A percentile compares a stretch with the other conserved stretches of the same genome.
phyloP scores from a whole-genome alignment of 1,284 basidiomycete genomes.

The Mycena citricolor region DNA sequence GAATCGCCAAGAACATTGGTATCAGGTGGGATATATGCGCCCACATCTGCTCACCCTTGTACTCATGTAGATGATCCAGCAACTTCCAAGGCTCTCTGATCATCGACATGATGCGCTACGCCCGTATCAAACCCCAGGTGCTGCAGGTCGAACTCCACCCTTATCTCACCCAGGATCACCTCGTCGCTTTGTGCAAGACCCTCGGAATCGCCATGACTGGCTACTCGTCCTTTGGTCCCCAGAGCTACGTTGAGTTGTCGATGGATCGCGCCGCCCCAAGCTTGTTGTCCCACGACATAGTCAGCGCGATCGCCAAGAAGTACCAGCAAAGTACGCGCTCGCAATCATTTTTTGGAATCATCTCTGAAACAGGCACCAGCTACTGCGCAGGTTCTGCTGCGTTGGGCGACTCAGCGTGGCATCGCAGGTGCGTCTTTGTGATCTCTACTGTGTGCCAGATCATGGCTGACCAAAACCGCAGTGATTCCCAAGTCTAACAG shows the following conservation, averaged over 20 bases:
- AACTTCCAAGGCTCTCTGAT: slow-evolving; percentile 66
- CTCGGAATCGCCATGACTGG: slow-evolving; percentile 72
- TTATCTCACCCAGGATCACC: slow-evolving; percentile 67
- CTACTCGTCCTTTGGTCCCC: slow-evolving; percentile 51
- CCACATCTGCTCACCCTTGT: not conserved
- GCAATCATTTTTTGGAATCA: not conserved
- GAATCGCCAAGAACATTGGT: slow-evolving; percentile 74
- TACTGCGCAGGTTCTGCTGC: slow-evolving; percentile 65
- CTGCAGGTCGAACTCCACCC: slow-evolving; percentile 81
- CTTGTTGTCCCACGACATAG: slow-evolving; percentile 52
- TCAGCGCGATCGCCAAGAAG: slow-evolving; percentile 49
- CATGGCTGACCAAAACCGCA: slow-evolving; percentile 26
- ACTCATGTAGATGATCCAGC: slow-evolving; percentile 34
- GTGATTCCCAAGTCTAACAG: slow-evolving; percentile 79
- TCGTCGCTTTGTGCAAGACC: slow-evolving; percentile 59
- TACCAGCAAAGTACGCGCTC: slow-evolving; percentile 52
- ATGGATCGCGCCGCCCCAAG: slow-evolving; percentile 48
- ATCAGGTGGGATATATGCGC: slow-evolving; percentile 42
- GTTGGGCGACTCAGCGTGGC: slow-evolving; percentile 77
- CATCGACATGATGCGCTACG: slow-evolving; percentile 68
- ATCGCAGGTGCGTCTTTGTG: slow-evolving; percentile 37
- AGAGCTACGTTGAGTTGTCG: slow-evolving; percentile 67
- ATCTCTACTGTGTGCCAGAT: no score
- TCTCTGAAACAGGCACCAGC: slow-evolving; percentile 33
- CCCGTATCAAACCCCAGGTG: slow-evolving; percentile 67